phyloP scores from a whole-genome alignment of 768 basidiomycete species.

The Amanita polypyramis region DNA sequence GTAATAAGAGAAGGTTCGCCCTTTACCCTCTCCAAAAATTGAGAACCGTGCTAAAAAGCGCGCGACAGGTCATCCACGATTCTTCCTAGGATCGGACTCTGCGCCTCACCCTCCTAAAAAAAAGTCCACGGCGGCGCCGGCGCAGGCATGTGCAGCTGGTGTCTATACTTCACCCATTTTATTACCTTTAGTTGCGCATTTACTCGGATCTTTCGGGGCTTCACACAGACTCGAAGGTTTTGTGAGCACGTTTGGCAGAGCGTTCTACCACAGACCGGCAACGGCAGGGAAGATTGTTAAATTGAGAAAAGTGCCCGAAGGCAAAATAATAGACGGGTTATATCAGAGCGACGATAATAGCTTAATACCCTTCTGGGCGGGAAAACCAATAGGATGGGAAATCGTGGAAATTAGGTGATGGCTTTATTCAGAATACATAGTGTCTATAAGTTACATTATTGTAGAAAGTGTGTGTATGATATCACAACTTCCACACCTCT shows the following conservation, averaged over 20 bases:
- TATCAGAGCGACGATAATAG: conserved; percentile 38
- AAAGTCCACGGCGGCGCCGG: conserved; percentile 63
- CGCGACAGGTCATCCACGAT: conserved; percentile 70
- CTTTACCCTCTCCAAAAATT: neutral
- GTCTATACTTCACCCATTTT: conserved; percentile 93
- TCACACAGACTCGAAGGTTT: conserved; percentile 76
- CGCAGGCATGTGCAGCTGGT: conserved; percentile 81
- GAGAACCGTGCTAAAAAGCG: neutral
- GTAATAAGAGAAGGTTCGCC: conserved; percentile 63
- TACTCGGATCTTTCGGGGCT: conserved; percentile 82
- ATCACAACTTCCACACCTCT: conserved; percentile 62
- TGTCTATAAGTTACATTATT: neutral
- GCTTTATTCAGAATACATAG: too few relatives aligned
- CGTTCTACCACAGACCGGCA: conserved; percentile 53
- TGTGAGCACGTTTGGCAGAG: conserved; percentile 66
- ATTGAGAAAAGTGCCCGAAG: conserved; percentile 29
- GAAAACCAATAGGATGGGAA: conserved; percentile 70
- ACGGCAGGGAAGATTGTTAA: conserved; percentile 23
- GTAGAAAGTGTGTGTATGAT: neutral
- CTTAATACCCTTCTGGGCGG: conserved; percentile 84
- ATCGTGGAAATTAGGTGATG: conserved; percentile 20
- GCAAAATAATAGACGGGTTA: conserved; percentile 32
- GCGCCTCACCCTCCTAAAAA: conserved; percentile 76
- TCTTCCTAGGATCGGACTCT: conserved; percentile 96
- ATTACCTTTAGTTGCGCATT: conserved; percentile 80